These are phyloP conservation scores for Nicotiana sylvestris DNA, from an alignment of 257 asterid species.

Conservation along the genomic window DNA sequence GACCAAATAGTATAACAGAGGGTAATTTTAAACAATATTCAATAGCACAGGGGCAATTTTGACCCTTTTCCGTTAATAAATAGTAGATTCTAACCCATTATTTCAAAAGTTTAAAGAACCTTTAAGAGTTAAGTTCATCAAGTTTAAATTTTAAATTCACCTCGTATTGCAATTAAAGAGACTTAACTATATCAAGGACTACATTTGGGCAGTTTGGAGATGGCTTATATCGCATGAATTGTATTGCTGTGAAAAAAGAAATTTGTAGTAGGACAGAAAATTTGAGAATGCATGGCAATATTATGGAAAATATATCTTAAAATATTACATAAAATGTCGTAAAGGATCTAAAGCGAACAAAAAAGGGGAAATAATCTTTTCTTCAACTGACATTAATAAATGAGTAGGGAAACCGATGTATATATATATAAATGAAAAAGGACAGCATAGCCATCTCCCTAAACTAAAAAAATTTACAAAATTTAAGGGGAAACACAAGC, in stretches of 20 bases:
- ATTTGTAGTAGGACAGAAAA: neutral
- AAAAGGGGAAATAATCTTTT: neutral
- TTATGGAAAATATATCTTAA: neutral
- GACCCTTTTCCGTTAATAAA: no score
- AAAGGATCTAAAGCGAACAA: neutral
- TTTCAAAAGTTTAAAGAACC: no score
- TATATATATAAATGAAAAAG: neutral
- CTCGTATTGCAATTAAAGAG: neutral
- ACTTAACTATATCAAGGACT: neutral
- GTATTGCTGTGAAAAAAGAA: neutral
- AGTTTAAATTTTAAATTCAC: no score
- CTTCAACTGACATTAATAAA: neutral
- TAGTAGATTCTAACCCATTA: no score
- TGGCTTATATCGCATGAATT: neutral
- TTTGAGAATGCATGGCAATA: neutral
- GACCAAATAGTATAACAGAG: no score
- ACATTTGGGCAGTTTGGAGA: neutral
- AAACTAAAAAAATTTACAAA: neutral
- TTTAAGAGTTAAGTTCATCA: no score
- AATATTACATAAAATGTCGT: neutral
- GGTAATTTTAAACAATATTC: no score
- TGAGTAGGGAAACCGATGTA: neutral
- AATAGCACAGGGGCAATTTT: no score
- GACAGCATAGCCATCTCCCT: neutral
- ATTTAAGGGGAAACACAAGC: neutral